Base-by-base conservation (phyloP, 192 early-diverging fungal species). In the Martensiomyces pterosporus region DNA sequence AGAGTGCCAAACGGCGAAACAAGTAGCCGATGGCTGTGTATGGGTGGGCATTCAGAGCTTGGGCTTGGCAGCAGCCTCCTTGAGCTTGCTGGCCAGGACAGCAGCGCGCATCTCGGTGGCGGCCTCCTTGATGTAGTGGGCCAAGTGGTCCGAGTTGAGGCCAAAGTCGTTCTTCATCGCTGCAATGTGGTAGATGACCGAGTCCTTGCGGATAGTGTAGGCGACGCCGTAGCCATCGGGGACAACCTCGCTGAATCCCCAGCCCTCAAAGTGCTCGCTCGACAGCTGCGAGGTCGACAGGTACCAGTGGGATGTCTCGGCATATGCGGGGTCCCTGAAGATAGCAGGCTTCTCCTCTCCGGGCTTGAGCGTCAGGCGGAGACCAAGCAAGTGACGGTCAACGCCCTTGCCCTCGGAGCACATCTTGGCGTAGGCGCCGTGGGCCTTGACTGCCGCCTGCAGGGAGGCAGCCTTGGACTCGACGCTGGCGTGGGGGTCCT, bases 181-280 rank as follows among this genome's bases (percentile, higher is more conserved):
- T 9, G 85, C 90, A 57, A 96, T 76, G 60, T 96, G 95, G 72
- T 96, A 88, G 69, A 92, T 87, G 32, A 96, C 66, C 13, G 79
- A 70, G 67, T 88, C 75, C 44, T 85, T 78, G 75, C 92, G 92
- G 55, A 98, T 84, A 80, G 93, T 94, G 73, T 97, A 97, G 8
- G 94, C 92, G 47, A 91, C 65, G 47, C 93, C 93, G 52, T 87
- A 97, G 57, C 91, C 91, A 72, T 93, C 87, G 1, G 89, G 83
- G 16, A 90, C 88, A 24, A 93, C 86, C 59, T 88, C 81, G 47
- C 85, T 85, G 78, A 85, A 88, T 23, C 96, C 93, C 60, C 94
- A 97, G 43, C 93, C 92, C 55, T 86, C 85, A 80, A 91, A 98
- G 75, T 91, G 74, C 58, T 91, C 90, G 52, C 88, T 89, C 4